Evolutionary conservation across 1,284 basidiomycete genomes (phyloP).

Genomic region (Ganoderma leucocontextum): DNA sequence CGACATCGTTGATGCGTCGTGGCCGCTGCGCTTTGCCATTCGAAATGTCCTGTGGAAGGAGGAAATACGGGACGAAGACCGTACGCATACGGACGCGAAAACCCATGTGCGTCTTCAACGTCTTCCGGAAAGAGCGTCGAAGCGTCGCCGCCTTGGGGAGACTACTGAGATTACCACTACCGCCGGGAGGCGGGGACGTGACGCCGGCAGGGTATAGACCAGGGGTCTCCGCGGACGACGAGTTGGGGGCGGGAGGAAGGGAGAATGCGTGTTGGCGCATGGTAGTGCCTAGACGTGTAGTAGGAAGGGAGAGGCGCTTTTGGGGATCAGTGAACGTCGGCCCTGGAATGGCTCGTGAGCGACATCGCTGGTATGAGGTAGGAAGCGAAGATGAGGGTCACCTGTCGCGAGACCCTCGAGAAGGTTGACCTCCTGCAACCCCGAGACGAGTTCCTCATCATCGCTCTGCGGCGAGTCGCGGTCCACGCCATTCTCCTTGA

Average conservation of each 20-base stretch:
- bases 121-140: conserved; percentile 86
- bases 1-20: background rate
- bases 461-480: conserved; percentile 37
- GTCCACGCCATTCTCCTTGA: conserved; percentile 21
- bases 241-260: conserved; percentile 56
- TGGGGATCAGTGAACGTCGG: conserved; percentile 53
- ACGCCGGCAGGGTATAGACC: conserved; percentile 51
- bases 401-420: conserved; percentile 70
- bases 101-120: conserved; percentile 78
- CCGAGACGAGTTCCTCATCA: conserved; percentile 49
- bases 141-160: conserved; percentile 58
- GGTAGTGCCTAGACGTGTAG: conserved; percentile 68
- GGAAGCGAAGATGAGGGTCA: conserved; percentile 35
- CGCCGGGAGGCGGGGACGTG: conserved; percentile 25
- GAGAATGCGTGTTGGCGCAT: conserved; percentile 71
- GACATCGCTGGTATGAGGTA: background rate
- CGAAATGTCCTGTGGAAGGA: conserved; percentile 50
- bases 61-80: conserved; percentile 84
- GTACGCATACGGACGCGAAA: conserved; percentile 90
- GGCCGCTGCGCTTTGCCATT: conserved; percentile 24
- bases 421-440: conserved; percentile 83
- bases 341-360: conserved; percentile 42
- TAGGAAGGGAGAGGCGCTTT: conserved; percentile 58
- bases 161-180: conserved; percentile 11
- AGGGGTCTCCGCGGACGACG: conserved; percentile 47